Evolutionary conservation across 345 rosid species (phyloP).

Genomic region (Salix exigua): DNA sequence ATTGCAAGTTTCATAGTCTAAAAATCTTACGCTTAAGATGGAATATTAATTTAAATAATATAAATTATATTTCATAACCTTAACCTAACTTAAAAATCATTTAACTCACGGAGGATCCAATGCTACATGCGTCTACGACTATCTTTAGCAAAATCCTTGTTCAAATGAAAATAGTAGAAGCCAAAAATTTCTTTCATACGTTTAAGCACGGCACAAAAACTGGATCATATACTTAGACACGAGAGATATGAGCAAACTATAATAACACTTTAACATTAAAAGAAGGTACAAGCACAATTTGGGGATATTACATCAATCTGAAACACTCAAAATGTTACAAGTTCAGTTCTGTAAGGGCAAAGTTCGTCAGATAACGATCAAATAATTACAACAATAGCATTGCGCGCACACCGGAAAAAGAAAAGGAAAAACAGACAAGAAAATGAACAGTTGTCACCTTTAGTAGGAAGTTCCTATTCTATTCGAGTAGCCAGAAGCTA

Average conservation of each 20-base stretch:
- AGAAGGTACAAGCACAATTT: neutral
- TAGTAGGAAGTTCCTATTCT: slow-evolving; percentile 29
- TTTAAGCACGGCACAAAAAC: neutral
- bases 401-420: slow-evolving; percentile 7
- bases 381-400: slow-evolving; percentile 32
- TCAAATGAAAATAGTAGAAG: neutral
- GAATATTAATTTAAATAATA: rapidly evolving
- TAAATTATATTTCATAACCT: no score
- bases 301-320: neutral
- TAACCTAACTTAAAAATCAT: no score
- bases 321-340: neutral
- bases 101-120: neutral
- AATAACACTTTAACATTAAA: neutral
- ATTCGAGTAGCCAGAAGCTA: slow-evolving; percentile 29
- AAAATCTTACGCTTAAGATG: rapidly evolving
- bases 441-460: slow-evolving; percentile 26
- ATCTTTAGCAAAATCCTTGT: neutral
- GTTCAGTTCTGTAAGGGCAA: neutral
- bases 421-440: neutral
- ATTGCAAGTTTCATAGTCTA: rapidly evolving
- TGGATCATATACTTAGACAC: neutral
- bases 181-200: neutral
- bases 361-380: slow-evolving; percentile 8
- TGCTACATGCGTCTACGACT: no score
- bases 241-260: neutral